These are phyloP conservation scores for Yamadazyma membranifaciens DNA, from an alignment of 1,139 yeast genomes.

Conservation along the genomic window DNA sequence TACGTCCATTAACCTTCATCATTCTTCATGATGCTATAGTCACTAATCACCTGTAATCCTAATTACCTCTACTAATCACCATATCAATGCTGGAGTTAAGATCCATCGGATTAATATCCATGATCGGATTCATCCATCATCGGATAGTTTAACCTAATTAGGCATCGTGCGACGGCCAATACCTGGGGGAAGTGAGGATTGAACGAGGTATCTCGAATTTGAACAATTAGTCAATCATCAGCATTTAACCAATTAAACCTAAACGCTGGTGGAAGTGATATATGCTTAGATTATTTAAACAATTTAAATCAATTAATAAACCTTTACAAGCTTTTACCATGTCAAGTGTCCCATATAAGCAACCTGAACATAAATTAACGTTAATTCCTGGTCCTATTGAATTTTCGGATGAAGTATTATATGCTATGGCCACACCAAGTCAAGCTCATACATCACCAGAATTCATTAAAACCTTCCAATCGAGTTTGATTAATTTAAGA, in stretches of 20 bases:
- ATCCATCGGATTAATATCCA: too few relatives aligned
- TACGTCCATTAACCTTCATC: too few relatives aligned
- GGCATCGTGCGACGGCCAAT: neutral
- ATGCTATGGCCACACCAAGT: conserved; percentile 83
- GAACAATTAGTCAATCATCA: neutral
- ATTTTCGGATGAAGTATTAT: conserved; percentile 76
- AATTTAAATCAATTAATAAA: conserved; percentile 3
- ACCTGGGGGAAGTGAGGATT: too few relatives aligned
- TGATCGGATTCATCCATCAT: too few relatives aligned
- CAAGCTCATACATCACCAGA: conserved; percentile 92
- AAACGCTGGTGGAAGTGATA: neutral
- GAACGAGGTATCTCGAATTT: neutral
- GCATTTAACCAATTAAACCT: neutral
- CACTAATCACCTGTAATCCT: too few relatives aligned
- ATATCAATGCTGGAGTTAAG: too few relatives aligned
- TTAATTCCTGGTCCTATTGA: conserved; percentile 95
- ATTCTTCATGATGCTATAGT: too few relatives aligned
- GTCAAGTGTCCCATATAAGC: conserved; percentile 35
- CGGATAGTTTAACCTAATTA: conserved; percentile 1
- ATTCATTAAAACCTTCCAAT: conserved; percentile 71
- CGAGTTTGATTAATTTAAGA: conserved; percentile 66
- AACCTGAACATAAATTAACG: conserved; percentile 54
- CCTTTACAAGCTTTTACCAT: conserved; percentile 5
- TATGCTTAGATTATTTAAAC: conserved; percentile 7
- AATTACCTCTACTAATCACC: too few relatives aligned